Evolutionary conservation across 1,284 basidiomycete genomes (phyloP), one percentile per base, ranked within the genome.

Genomic region (Ganoderma resinaceum): DNA sequence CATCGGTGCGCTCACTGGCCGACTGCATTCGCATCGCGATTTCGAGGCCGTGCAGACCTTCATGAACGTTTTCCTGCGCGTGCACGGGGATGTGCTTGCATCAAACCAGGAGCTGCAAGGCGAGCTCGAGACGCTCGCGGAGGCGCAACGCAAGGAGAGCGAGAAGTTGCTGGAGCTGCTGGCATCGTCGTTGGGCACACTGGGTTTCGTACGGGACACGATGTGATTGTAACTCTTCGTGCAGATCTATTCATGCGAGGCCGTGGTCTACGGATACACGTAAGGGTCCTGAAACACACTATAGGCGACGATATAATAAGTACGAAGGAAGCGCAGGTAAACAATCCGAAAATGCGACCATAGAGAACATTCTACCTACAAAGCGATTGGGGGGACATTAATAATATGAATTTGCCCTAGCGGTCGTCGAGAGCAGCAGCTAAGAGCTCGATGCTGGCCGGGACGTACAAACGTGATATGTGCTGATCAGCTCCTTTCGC

Each of bases 21-120:
- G 97, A 2, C 84, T 99, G 31, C 80, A 81, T 53, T 93, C 92
- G 20, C 94, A 92, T 75, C 88, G 89, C 62, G 97, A 99, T 80
- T 99, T 97, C 77, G 97, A 99, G 80, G 96, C 95, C 11, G 94
- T 98, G 2, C 96, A 99, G 80, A 90, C 96, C 0, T 86, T 97
- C 78, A 86, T 97, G 73, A 90, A 87, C 70, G 92, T 97, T 1
- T 95, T 98, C 79, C 81, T 99, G 31, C 87, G 88, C 23, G 86
- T 95, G 66, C 97, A 99, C 77, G 91, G 91, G 0, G 96, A 99
- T 68, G 82, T 91, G 0, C 82, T 98, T 38, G 84, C 96, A 40
- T 84, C 82, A 29, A 94, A 94, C 76, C 74, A 78, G 43, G 94
- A 95, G 77, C 74, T 96, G 67, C 80, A 81, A 65, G 76, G 76